Percentiles rank a stretch among this genome's conserved stretches.
Conservation (phyloP, 305 asterid species). For the Fraxinus angustifolia region DNA sequence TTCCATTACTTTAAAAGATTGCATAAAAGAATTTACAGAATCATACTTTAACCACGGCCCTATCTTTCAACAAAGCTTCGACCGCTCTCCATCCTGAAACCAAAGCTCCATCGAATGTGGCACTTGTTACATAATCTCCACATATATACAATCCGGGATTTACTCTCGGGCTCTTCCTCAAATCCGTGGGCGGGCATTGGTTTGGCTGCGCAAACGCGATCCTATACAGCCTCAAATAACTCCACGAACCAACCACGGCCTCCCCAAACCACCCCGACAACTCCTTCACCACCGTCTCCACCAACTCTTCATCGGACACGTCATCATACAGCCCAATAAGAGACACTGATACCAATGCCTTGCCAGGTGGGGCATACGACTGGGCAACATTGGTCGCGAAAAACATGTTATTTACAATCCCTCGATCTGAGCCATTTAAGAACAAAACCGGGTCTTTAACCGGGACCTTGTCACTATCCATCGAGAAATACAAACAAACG, state of each 20-base stretch:
- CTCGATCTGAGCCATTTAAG: slow-evolving; percentile 69
- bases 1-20: neutral
- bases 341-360: slow-evolving; percentile 73
- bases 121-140: slow-evolving; percentile 84
- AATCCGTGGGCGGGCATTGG: slow-evolving; percentile 80
- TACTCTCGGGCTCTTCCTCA: slow-evolving; percentile 60
- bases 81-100: slow-evolving; percentile 88
- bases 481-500: slow-evolving; percentile 66
- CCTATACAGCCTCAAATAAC: slow-evolving; percentile 63
- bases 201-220: slow-evolving; percentile 82
- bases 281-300: slow-evolving; percentile 54
- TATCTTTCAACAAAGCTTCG: slow-evolving; percentile 73
- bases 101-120: slow-evolving; percentile 93
- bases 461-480: slow-evolving; percentile 52
- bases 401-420: slow-evolving; percentile 91
- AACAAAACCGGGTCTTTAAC: slow-evolving; percentile 69
- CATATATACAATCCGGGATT: slow-evolving; percentile 63
- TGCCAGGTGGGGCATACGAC: slow-evolving; percentile 69
- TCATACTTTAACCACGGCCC: slow-evolving; percentile 35
- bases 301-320: slow-evolving; percentile 61
- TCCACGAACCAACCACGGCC: slow-evolving; percentile 55
- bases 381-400: slow-evolving; percentile 79
- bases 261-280: slow-evolving; percentile 73
- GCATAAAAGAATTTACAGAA: neutral
- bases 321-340: slow-evolving; percentile 56